Evolutionary conservation across 306 rosid genomes (phyloP).

Genomic region (Prosopis cineraria): DNA sequence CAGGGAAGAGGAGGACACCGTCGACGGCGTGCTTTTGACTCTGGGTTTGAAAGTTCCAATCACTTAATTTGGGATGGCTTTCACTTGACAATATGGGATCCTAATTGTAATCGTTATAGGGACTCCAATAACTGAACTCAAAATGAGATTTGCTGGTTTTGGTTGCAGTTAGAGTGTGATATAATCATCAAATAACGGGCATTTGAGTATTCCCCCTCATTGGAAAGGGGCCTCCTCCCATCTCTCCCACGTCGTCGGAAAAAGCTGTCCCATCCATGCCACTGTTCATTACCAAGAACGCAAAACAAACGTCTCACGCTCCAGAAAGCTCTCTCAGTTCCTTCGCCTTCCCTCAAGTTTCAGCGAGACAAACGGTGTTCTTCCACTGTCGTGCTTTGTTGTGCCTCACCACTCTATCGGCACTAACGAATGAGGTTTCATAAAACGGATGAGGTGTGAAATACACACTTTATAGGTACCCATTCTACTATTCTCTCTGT

Average conservation of each 20-base stretch:
- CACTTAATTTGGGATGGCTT: not conserved
- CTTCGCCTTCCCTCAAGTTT: not conserved
- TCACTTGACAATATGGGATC: not conserved
- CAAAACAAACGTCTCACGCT: not conserved
- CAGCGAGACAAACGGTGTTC: not conserved
- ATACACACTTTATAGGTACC: not conserved
- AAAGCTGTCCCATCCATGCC: not conserved
- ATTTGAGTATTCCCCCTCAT: not conserved
- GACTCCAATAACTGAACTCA: not conserved
- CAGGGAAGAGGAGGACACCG: too few relatives aligned
- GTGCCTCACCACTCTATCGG: not conserved
- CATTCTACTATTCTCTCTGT: not conserved
- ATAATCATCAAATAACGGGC: not conserved
- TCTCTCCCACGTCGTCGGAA: not conserved
- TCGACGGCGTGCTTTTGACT: too few relatives aligned
- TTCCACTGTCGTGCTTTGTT: not conserved
- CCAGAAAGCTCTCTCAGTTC: not conserved
- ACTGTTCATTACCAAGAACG: not conserved
- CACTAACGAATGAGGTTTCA: not conserved
- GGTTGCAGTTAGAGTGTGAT: not conserved
- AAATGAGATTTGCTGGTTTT: not conserved
- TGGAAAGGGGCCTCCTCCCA: not conserved
- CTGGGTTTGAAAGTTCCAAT: too few relatives aligned
- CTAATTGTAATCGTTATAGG: not conserved
- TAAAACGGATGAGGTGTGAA: not conserved